These are phyloP conservation scores for Leccinum huronense DNA, from an alignment of 1,284 basidiomycete genomes.

Conservation along the genomic window DNA sequence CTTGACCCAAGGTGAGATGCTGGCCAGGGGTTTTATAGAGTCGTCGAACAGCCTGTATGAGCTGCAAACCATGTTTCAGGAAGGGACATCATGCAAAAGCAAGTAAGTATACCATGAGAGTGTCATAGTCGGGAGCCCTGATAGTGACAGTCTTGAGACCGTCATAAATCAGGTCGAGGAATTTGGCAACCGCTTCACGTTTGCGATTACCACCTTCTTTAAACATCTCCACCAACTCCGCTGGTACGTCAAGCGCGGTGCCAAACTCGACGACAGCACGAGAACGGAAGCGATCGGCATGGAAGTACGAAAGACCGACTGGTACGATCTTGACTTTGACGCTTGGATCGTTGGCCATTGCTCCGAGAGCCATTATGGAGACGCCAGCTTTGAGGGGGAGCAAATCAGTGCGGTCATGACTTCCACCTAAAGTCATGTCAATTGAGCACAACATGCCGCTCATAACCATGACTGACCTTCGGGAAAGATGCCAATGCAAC, in stretches of 20 bases:
- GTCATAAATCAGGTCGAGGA: constrained; percentile 93
- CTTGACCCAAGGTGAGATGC: constrained; percentile 91
- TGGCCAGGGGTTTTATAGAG: constrained; percentile 96
- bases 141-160: constrained; percentile 97
- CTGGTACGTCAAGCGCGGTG: constrained; percentile 84
- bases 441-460: constrained; percentile 2
- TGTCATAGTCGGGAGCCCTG: constrained; percentile 96
- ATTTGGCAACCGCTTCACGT: constrained; percentile 85
- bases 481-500: constrained; percentile 94
- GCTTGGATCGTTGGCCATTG: constrained; percentile 89
- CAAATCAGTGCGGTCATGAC: constrained; percentile 94
- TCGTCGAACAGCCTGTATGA: constrained; percentile 94
- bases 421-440: constrained; percentile 65
- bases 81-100: neutral
- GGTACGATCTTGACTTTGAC: constrained; percentile 91
- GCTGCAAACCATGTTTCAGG: constrained; percentile 41
- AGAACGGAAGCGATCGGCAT: constrained; percentile 92
- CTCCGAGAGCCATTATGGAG: constrained; percentile 96
- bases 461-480: constrained; percentile 61
- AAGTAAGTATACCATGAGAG: constrained; percentile 74
- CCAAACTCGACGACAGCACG: constrained; percentile 98
- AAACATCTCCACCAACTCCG: constrained; percentile 86
- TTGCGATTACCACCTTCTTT: constrained; percentile 88
- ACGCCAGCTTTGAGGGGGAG: constrained; percentile 96
- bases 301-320: constrained; percentile 94